Base-by-base conservation (phyloP, 2,329 filamentous ascomycete species). In the Lizonia empirigonia region DNA sequence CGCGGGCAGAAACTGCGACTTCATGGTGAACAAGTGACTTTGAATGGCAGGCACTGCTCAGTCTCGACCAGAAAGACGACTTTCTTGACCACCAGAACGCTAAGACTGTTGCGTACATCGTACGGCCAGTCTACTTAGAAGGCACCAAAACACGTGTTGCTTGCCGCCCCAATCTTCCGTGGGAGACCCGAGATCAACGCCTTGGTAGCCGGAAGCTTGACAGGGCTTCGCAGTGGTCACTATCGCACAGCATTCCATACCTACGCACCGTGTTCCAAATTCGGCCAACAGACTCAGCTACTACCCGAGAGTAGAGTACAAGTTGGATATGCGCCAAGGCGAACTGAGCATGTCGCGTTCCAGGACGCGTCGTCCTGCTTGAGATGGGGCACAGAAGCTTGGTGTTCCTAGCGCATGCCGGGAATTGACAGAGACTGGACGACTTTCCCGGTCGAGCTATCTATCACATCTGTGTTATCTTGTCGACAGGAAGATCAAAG, bases 131-230 rank as follows among this genome's bases (percentile, higher is more conserved):
- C 54, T 50, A 26, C 52, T 32, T 22, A 29, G 34, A 27, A 32
- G 47, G 7, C 13, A 18, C 27, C 49, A 18, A 26, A 46, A 50
- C 39, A 37, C 46, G 35, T 39, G 30, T 38, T 38, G 7, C 22
- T 38, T 23, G 27, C 38, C 34, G 16, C 13, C 32, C 29, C 27
- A 42, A 48, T 19, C 15, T 44, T 39, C 58, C 54, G 56, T 56
- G 32, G 52, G 60, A 55, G 52, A 60, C 34, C 56, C 60, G 58
- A 61, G 53, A 61, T 61, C 58, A 51, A 38, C 56, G 33, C 34
- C 47, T 56, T 51, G 44, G 44, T 51, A 30, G 26, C 44, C 38
- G 40, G 33, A 50, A 42, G 44, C 50, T 42, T 47, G 50, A 48
- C 38, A 35, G 44, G 42, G 44, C 44, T 44, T 39, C 18, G 34